These are phyloP conservation scores for Phaeosphaeriaceae sp. DNA, from an alignment of 2,329 filamentous ascomycete species.

Conservation along the genomic window DNA sequence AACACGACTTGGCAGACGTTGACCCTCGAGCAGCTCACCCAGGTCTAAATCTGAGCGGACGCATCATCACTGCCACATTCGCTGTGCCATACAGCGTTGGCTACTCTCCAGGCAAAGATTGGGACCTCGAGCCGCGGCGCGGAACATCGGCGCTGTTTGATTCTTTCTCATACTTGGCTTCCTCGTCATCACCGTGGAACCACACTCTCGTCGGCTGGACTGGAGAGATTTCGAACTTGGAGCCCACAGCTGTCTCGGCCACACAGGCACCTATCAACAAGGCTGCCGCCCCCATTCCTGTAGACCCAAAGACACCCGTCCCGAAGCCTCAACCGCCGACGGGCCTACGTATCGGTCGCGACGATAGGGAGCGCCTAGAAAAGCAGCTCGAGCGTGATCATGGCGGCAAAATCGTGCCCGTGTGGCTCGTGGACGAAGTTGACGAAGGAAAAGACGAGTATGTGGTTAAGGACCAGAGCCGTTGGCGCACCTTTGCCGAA, in stretches of 20 bases:
- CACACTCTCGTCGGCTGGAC: constrained; percentile 96
- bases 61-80: constrained; percentile 69
- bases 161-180: constrained; percentile 86
- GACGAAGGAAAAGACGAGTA: constrained; percentile 73
- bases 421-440: constrained; percentile 84
- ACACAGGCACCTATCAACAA: constrained; percentile 68
- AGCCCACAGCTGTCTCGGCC: constrained; percentile 39
- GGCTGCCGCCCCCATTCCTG: constrained; percentile 78
- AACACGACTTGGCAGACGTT: constrained; percentile 53
- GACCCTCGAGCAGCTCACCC: constrained; percentile 65
- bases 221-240: constrained; percentile 68
- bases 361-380: constrained; percentile 77
- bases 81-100: constrained; percentile 68
- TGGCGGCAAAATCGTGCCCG: constrained; percentile 80
- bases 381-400: constrained; percentile 74
- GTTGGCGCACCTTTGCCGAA: constrained; percentile 91
- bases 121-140: constrained; percentile 76
- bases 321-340: constrained; percentile 68
- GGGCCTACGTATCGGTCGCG: constrained; percentile 72
- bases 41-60: constrained; percentile 64
- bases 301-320: constrained; percentile 66
- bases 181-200: constrained; percentile 83
- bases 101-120: constrained; percentile 60
- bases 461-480: constrained; percentile 77
- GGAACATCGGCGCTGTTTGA: constrained; percentile 94